These are phyloP conservation scores for Suillus variegatus DNA, from an alignment of 768 basidiomycete genomes.

Conservation along the genomic window DNA sequence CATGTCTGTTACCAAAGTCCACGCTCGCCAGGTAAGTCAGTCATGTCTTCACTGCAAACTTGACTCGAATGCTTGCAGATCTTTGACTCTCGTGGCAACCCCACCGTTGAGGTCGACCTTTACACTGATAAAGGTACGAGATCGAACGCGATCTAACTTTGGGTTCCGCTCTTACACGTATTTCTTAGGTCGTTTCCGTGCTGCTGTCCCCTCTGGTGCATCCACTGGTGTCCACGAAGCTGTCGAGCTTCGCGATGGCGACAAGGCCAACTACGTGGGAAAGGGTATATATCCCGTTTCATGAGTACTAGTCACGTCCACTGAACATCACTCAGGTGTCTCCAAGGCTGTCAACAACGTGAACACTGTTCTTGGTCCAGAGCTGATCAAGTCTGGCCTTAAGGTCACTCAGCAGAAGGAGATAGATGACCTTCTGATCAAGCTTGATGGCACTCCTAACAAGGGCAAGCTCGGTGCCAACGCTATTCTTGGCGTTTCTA, in stretches of 20 bases:
- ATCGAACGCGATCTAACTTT: slow-evolving; percentile 9
- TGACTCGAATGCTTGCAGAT: slow-evolving; percentile 56
- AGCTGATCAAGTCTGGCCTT: slow-evolving; percentile 81
- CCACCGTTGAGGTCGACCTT: slow-evolving; percentile 93
- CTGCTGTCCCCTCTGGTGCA: slow-evolving; percentile 96
- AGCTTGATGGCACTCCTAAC: slow-evolving; percentile 96
- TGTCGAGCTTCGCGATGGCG: slow-evolving; percentile 96
- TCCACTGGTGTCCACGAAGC: slow-evolving; percentile 99
- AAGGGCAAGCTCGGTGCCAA: slow-evolving; percentile 99
- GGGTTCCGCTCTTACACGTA: slow-evolving; percentile 7
- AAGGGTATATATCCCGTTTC: slow-evolving; percentile 64
- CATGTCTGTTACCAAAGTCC: slow-evolving; percentile 93
- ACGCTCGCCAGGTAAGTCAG: slow-evolving; percentile 81
- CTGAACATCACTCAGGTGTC: slow-evolving; percentile 61
- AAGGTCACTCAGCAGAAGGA: slow-evolving; percentile 90
- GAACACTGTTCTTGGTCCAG: slow-evolving; percentile 88
- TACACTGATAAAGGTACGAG: slow-evolving; percentile 79
- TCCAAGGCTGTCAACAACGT: slow-evolving; percentile 92
- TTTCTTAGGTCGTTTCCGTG: slow-evolving; percentile 81
- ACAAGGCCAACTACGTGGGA: slow-evolving; percentile 90
- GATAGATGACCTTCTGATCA: slow-evolving; percentile 97
- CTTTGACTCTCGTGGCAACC: slow-evolving; percentile 99
- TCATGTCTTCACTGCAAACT: slow-evolving; percentile 4
- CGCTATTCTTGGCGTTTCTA: slow-evolving; percentile 97
- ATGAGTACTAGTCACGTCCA: background rate